Conservation (phyloP, 495 filamentous ascomycete genomes). For the Hypoxylon perforatum region DNA sequence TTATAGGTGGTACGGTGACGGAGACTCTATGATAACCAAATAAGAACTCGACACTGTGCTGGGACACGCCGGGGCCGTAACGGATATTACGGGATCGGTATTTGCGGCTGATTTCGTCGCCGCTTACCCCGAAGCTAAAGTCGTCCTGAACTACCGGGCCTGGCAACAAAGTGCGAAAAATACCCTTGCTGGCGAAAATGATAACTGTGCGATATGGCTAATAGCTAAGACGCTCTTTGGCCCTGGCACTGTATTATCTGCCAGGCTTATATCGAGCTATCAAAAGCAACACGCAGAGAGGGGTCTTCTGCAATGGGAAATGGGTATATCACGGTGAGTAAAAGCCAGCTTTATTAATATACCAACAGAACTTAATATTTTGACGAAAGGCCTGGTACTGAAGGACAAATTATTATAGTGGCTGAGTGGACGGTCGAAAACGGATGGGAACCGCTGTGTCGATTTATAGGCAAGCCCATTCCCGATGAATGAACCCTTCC, state of each 20-base stretch:
- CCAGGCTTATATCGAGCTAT: constrained; percentile 31
- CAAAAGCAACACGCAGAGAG: constrained; percentile 18
- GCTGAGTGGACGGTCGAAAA: constrained; percentile 40
- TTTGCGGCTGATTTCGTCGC: constrained; percentile 72
- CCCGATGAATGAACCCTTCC: constrained; percentile 42
- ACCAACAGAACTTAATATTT: constrained; percentile 24
- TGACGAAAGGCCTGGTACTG: constrained; percentile 26
- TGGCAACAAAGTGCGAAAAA: constrained; percentile 43
- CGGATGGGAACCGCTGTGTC: constrained; percentile 52
- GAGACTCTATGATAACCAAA: constrained; percentile 56
- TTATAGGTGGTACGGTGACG: constrained; percentile 7
- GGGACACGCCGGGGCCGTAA: constrained; percentile 69
- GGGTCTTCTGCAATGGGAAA: constrained; percentile 33
- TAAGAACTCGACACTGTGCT: constrained; percentile 71
- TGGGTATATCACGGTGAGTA: constrained; percentile 37
- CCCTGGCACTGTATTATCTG: constrained; percentile 21
- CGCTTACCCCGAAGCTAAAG: constrained; percentile 74
- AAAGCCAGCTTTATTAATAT: constrained; percentile 1
- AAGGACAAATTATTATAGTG: constrained; percentile 37
- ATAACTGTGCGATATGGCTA: constrained; percentile 6
- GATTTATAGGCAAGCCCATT: constrained; percentile 48
- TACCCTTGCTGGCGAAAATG: constrained; percentile 4
- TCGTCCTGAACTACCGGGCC: constrained; percentile 64
- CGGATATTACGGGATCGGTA: constrained; percentile 68
- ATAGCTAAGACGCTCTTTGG: constrained; percentile 24